phyloP scores from a whole-genome alignment of 306 rosid genomes.

The Pyrus betulifolia region DNA sequence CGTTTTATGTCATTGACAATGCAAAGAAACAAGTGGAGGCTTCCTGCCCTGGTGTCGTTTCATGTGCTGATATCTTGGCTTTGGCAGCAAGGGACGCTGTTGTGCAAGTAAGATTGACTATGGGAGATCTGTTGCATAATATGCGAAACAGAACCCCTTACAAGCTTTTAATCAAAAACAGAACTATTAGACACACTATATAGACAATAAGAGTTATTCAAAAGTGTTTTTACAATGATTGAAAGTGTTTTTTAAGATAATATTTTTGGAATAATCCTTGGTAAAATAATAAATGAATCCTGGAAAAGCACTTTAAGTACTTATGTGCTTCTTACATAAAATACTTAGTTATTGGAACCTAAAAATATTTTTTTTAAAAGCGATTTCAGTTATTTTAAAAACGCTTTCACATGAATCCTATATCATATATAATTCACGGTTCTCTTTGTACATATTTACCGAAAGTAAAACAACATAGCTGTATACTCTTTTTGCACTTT shows the following conservation, averaged over 20 bases:
- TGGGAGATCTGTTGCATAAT: no score
- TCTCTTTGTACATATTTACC: neutral
- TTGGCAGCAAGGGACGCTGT: conserved; percentile 52
- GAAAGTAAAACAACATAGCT: neutral
- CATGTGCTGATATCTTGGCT: conserved; percentile 51
- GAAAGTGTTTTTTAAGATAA: no score
- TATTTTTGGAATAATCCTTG: no score
- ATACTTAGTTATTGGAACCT: no score
- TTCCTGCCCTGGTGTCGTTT: conserved; percentile 48
- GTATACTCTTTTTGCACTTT: neutral
- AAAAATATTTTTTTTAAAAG: no score
- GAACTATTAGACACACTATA: neutral
- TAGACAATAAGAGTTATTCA: no score
- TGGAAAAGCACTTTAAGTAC: no score
- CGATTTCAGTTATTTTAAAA: no score
- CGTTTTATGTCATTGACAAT: conserved; percentile 40
- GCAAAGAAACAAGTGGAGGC: conserved; percentile 46
- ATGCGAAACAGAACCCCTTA: neutral
- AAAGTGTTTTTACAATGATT: no score
- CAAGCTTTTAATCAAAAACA: neutral
- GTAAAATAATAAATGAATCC: no score
- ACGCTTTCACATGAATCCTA: fast-evolving
- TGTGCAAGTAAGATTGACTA: conserved; percentile 20
- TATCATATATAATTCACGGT: no score
- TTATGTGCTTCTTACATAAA: no score